Evolutionary conservation across 495 filamentous ascomycete genomes (phyloP).

Genomic region (Tuber calosporum): DNA sequence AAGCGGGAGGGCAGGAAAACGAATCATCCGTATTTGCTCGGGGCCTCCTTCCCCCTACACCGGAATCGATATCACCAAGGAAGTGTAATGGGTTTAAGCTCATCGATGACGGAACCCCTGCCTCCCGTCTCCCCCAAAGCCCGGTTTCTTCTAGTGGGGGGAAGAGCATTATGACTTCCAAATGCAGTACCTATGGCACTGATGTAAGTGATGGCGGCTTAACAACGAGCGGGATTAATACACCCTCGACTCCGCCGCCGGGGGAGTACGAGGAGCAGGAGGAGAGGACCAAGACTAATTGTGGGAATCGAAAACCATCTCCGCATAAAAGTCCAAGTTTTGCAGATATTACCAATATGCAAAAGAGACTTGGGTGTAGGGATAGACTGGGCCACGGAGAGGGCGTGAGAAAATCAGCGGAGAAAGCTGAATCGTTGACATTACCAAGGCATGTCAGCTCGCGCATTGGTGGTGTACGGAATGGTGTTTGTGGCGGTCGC

Average conservation of each 20-base stretch:
- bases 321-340: background rate
- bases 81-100: constrained; percentile 12
- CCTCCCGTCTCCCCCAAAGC: background rate
- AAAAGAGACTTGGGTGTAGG: background rate
- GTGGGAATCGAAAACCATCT: background rate
- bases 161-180: background rate
- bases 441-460: background rate
- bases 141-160: background rate
- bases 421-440: background rate
- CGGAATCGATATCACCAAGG: constrained; percentile 30
- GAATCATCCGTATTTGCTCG: constrained; percentile 7
- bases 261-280: background rate
- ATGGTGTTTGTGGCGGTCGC: background rate
- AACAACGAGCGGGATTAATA: background rate
- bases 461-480: background rate
- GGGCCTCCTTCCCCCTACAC: constrained; percentile 27
- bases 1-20: constrained; percentile 16
- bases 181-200: constrained; percentile 1
- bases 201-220: background rate
- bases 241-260: background rate
- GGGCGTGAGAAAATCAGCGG: background rate
- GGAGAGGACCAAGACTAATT: background rate
- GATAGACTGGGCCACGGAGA: background rate
- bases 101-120: constrained; percentile 5
- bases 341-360: constrained; percentile 2